Conservation (phyloP, 352 stramenopile species). For the Blastocystis sp. region DNA sequence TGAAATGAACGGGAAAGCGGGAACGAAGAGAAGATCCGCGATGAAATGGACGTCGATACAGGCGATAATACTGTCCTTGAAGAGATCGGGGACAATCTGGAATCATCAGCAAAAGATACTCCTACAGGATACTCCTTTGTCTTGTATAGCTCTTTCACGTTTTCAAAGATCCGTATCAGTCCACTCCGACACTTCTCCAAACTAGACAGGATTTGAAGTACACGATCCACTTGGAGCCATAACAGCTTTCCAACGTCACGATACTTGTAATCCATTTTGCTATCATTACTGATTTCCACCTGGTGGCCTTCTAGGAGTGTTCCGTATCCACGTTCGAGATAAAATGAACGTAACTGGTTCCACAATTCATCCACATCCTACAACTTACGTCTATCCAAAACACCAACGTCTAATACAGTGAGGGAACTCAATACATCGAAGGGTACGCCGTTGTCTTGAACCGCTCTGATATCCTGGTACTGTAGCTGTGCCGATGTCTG, state of each 20-base stretch:
- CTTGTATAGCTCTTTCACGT: not conserved
- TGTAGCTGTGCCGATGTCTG: not conserved
- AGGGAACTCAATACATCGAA: not conserved
- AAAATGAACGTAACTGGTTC: not conserved
- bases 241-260: not conserved
- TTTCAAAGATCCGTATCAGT: not conserved
- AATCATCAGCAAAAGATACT: not conserved
- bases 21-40: constrained; percentile 10
- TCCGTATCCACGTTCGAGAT: not conserved
- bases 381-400: not conserved
- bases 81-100: constrained; percentile 24
- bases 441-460: not conserved
- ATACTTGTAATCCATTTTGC: not conserved
- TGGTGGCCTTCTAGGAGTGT: not conserved
- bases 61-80: constrained; percentile 1
- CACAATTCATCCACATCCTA: not conserved
- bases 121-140: not conserved
- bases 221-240: not conserved
- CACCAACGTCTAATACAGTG: not conserved
- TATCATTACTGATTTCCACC: not conserved
- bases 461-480: not conserved
- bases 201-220: not conserved
- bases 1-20: not conserved
- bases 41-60: not conserved
- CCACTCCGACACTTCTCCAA: not conserved